Percentiles rank a stretch among this genome's conserved stretches.
Conservation (phyloP, 2,329 filamentous ascomycete species). For the Microcera coccophila region DNA sequence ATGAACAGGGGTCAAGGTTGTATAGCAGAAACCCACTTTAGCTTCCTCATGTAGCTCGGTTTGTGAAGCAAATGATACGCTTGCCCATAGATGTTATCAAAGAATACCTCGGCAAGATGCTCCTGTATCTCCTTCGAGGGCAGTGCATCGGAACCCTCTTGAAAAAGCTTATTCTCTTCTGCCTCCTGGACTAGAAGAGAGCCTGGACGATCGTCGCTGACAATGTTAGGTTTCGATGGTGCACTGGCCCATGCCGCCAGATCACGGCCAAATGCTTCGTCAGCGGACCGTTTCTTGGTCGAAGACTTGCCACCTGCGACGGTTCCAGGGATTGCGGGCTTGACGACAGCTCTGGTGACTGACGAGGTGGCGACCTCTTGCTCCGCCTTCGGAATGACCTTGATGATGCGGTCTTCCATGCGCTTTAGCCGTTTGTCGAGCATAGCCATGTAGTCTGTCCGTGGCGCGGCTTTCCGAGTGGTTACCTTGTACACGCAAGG, state of each 20-base stretch:
- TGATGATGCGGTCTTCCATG: conserved; percentile 98
- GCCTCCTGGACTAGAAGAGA: conserved; percentile 58
- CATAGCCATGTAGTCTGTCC: conserved; percentile 99
- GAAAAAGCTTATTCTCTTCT: conserved; percentile 72
- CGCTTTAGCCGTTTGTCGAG: conserved; percentile 90
- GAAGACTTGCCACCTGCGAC: conserved; percentile 41
- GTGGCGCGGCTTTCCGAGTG: conserved; percentile 84
- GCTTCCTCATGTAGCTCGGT: conserved; percentile 89
- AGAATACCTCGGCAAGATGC: conserved; percentile 90
- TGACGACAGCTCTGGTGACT: conserved; percentile 78
- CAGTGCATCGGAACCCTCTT: conserved; percentile 77
- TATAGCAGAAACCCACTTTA: conserved; percentile 52
- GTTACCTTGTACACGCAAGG: conserved; percentile 98
- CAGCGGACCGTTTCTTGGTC: conserved; percentile 74
- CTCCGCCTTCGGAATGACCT: conserved; percentile 85
- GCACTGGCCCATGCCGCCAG: conserved; percentile 75
- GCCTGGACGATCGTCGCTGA: conserved; percentile 43
- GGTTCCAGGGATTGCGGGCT: conserved; percentile 65
- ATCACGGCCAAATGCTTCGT: conserved; percentile 82
- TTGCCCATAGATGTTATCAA: conserved; percentile 93
- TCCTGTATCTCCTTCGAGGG: conserved; percentile 86
- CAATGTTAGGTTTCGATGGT: conserved; percentile 47
- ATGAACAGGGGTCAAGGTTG: not conserved
- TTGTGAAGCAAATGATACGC: conserved; percentile 94
- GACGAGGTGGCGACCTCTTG: conserved; percentile 62